Conservation (phyloP, 108 stramenopile genomes). For the Mediolabrus comicus region DNA sequence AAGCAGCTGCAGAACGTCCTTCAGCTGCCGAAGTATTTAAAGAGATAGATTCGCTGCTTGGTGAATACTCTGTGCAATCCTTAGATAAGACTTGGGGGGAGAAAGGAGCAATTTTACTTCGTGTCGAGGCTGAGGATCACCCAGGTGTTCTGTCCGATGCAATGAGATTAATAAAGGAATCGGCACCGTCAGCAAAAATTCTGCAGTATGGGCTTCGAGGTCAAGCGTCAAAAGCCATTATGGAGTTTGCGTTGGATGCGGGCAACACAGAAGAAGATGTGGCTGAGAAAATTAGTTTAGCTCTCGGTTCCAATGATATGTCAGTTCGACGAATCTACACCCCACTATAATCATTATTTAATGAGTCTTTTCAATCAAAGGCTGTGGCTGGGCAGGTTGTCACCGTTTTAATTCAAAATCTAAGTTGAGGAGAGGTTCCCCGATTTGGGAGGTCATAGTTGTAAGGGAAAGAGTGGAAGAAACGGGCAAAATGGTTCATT, state of each 20-base stretch:
- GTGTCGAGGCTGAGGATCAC: constrained; percentile 67
- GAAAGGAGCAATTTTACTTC: constrained; percentile 57
- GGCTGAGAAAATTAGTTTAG: constrained; percentile 26
- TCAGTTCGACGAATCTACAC: constrained; percentile 22
- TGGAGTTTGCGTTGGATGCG: constrained; percentile 61
- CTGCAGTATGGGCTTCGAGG: constrained; percentile 81
- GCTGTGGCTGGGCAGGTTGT: not conserved
- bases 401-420: not conserved
- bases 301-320: constrained; percentile 16
- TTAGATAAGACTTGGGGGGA: constrained; percentile 58
- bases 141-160: constrained; percentile 65
- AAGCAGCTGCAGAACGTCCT: constrained; percentile 59
- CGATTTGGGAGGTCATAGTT: too few species aligned
- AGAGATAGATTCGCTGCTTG: constrained; percentile 60
- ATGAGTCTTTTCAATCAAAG: not conserved
- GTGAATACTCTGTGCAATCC: constrained; percentile 73
- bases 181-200: constrained; percentile 57
- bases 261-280: constrained; percentile 6
- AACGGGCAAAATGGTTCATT: constrained; percentile 1
- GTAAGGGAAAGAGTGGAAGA: too few species aligned
- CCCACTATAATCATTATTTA: not conserved
- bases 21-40: constrained; percentile 56
- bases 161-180: constrained; percentile 59
- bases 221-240: constrained; percentile 53
- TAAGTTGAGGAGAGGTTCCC: too few species aligned